Evolutionary conservation across 2,329 filamentous ascomycete genomes (phyloP).

Genomic region (Stachybotrys echinatus): DNA sequence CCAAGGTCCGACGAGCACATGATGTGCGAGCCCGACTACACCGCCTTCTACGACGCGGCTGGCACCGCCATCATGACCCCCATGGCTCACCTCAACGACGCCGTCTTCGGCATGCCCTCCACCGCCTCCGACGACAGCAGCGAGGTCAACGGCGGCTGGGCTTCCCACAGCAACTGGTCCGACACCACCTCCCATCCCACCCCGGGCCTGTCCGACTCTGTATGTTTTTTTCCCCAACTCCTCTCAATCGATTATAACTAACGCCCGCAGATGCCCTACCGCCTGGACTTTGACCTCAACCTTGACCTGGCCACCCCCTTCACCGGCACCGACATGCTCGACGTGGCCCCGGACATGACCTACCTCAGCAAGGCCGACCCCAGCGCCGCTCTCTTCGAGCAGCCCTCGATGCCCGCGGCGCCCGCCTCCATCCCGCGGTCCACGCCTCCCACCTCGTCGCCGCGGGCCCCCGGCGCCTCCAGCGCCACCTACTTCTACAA

Average conservation of each 20-base stretch:
- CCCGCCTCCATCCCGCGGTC: not conserved
- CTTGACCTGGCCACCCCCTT: not conserved
- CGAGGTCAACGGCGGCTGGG: conserved; percentile 4
- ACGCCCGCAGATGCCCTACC: not conserved
- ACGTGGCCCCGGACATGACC: conserved; percentile 3
- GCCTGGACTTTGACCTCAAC: not conserved
- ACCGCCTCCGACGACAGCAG: conserved; percentile 2
- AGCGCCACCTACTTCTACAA: conserved; percentile 5
- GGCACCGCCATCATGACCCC: conserved; percentile 3
- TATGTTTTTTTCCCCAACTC: conserved; percentile 1
- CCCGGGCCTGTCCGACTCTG: conserved; percentile 3
- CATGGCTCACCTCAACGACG: conserved; percentile 1
- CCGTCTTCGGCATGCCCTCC: not conserved
- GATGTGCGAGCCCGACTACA: not conserved
- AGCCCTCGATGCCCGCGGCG: not conserved
- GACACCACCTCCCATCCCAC: conserved; percentile 2
- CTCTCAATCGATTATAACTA: not conserved
- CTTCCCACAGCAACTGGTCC: conserved; percentile 4
- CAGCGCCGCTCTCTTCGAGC: not conserved
- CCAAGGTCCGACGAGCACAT: conserved; percentile 3
- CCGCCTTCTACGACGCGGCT: not conserved
- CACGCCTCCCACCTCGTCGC: not conserved
- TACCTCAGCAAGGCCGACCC: conserved; percentile 1
- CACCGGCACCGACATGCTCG: conserved; percentile 2
- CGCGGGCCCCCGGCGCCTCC: not conserved